Percentiles rank a stretch among this genome's conserved stretches.
These are phyloP conservation scores for Nissolia schottii DNA, from an alignment of 306 rosid species.

Conservation along the genomic window DNA sequence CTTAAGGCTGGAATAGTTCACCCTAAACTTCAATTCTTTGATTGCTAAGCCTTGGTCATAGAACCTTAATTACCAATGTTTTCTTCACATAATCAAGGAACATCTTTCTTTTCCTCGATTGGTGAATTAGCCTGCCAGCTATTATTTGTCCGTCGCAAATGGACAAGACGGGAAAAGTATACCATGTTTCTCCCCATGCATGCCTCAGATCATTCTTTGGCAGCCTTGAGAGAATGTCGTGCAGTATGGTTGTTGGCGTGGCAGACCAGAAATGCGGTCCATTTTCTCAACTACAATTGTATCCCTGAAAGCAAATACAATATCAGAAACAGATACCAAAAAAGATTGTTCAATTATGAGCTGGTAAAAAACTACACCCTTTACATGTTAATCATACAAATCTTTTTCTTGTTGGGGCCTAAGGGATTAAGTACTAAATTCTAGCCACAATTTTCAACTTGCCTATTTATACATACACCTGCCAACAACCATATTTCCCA, in stretches of 20 bases:
- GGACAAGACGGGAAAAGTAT: conserved; percentile 23
- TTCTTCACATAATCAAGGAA: conserved; percentile 22
- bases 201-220: conserved; percentile 24
- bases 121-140: not conserved
- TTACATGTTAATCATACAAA: too few relatives aligned
- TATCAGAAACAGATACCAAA: not conserved
- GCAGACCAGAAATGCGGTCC: conserved; percentile 21
- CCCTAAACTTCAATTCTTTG: conserved; percentile 4
- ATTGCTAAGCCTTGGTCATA: conserved; percentile 4
- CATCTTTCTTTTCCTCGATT: not conserved
- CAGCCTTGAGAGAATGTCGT: conserved; percentile 24
- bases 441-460: not conserved
- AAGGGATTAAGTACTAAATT: not conserved
- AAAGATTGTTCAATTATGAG: not conserved
- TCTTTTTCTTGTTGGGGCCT: not conserved
- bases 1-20: not conserved
- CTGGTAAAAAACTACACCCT: too few relatives aligned
- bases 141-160: not conserved
- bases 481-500: too few relatives aligned
- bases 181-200: conserved; percentile 27
- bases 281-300: not conserved
- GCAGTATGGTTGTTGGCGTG: conserved; percentile 26
- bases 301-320: not conserved
- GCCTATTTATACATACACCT: too few relatives aligned
- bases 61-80: conserved; percentile 6